phyloP scores from a whole-genome alignment of 495 filamentous ascomycete species.

The Penicillium samsonianum region DNA sequence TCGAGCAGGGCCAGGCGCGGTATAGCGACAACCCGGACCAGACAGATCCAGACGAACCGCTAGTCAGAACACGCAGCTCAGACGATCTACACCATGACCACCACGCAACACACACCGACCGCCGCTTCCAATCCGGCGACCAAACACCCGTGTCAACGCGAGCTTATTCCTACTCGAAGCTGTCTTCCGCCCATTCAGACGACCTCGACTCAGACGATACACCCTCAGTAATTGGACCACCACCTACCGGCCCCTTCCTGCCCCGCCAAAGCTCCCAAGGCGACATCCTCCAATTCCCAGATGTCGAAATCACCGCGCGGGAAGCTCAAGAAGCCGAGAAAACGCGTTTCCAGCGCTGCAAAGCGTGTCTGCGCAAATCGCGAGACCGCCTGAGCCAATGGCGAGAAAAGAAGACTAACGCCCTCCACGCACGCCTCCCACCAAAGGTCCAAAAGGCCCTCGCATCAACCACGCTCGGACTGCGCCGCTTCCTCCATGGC shows the following conservation, averaged over 20 bases:
- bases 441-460: conserved; percentile 56
- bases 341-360: conserved; percentile 29
- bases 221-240: conserved; percentile 34
- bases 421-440: conserved; percentile 55
- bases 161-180: conserved; percentile 40
- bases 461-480: conserved; percentile 38
- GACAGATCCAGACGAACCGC: conserved; percentile 45
- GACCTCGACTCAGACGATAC: conserved; percentile 28
- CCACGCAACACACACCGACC: conserved; percentile 17
- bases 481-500: conserved; percentile 60
- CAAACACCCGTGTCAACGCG: conserved; percentile 44
- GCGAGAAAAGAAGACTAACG: conserved; percentile 27
- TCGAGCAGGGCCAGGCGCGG: conserved; percentile 64
- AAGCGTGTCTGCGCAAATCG: conserved; percentile 24
- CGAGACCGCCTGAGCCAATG: conserved; percentile 19
- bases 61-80: conserved; percentile 38
- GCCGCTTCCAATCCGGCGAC: conserved; percentile 42
- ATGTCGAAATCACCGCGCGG: conserved; percentile 37
- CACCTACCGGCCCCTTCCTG: conserved; percentile 43
- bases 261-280: conserved; percentile 41
- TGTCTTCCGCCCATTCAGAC: conserved; percentile 27
- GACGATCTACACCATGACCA: conserved; percentile 30
- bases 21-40: conserved; percentile 64
- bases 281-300: conserved; percentile 47
- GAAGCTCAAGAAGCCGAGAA: conserved; percentile 21